Conservation (phyloP, 2,329 filamentous ascomycete genomes). For the Arthroderma uncinatum region DNA sequence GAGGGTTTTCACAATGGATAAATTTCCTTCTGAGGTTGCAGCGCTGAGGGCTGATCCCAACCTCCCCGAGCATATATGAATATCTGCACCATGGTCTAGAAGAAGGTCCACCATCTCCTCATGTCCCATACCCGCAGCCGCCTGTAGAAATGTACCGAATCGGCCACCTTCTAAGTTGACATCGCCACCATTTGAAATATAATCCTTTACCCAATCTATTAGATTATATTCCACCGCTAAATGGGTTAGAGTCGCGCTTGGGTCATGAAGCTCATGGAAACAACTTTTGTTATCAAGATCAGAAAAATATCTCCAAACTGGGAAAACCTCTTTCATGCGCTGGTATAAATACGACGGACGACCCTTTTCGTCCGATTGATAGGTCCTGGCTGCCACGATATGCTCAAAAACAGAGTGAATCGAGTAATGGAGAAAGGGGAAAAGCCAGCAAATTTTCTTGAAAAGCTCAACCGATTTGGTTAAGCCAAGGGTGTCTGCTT, state of each 20-base stretch:
- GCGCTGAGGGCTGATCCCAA: neutral
- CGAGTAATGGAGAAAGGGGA: neutral
- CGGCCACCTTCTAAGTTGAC: neutral
- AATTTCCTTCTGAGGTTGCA: neutral
- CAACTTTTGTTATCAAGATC: neutral
- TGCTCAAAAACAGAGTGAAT: neutral
- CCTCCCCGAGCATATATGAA: neutral
- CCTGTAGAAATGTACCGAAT: neutral
- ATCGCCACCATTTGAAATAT: neutral
- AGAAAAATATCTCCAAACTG: neutral
- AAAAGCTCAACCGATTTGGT: neutral
- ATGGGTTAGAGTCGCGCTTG: neutral
- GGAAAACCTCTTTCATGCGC: neutral
- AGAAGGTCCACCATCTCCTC: neutral
- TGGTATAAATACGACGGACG: neutral
- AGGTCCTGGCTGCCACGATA: neutral
- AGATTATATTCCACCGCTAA: neutral
- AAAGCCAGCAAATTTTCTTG: neutral
- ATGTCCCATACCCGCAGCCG: conserved; percentile 1
- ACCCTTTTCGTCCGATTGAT: neutral
- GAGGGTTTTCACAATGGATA: neutral
- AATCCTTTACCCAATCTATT: neutral
- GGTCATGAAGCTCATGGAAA: neutral
- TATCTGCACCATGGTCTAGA: neutral
- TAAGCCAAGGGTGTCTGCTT: neutral